These are phyloP conservation scores for Ogataea haglerorum DNA, from an alignment of 805 yeast genomes.

Conservation along the genomic window DNA sequence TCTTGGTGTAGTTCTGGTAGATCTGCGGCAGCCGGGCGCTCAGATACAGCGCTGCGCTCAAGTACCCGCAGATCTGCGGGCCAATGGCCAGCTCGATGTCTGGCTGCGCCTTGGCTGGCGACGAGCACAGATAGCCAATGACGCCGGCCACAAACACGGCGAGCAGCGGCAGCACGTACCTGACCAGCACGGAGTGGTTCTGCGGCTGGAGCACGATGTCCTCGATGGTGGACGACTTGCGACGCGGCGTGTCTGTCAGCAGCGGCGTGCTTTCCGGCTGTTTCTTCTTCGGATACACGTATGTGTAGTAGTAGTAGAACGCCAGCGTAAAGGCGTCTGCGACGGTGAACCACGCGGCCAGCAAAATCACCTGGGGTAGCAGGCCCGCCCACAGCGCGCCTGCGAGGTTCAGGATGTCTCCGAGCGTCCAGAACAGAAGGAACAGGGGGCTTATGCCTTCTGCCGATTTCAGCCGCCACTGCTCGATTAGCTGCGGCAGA, in stretches of 20 bases:
- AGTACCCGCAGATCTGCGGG: constrained; percentile 68
- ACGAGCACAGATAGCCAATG: constrained; percentile 54
- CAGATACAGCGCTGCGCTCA: constrained; percentile 64
- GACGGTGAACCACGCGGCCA: constrained; percentile 74
- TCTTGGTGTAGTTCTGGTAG: constrained; percentile 68
- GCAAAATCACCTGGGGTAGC: constrained; percentile 63
- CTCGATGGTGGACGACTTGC: constrained; percentile 50
- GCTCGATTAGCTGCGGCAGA: constrained; percentile 76
- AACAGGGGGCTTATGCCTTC: constrained; percentile 75
- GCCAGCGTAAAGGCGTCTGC: constrained; percentile 64
- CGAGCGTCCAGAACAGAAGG: constrained; percentile 65
- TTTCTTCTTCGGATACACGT: constrained; percentile 37
- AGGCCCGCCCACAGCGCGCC: constrained; percentile 72
- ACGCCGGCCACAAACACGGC: constrained; percentile 63
- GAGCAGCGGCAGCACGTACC: constrained; percentile 54
- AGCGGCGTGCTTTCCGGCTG: constrained; percentile 35
- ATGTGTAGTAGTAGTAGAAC: constrained; percentile 59
- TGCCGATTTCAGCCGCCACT: constrained; percentile 71
- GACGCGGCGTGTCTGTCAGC: constrained; percentile 23
- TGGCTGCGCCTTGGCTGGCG: constrained; percentile 29
- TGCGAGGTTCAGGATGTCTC: constrained; percentile 62
- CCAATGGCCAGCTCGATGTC: constrained; percentile 38
- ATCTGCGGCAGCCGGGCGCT: constrained; percentile 83
- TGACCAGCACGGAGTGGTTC: constrained; percentile 43
- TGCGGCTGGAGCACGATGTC: constrained; percentile 49